Evolutionary conservation across 441 rosid genomes (phyloP).

Genomic region (Pelargonium fulgidum): DNA sequence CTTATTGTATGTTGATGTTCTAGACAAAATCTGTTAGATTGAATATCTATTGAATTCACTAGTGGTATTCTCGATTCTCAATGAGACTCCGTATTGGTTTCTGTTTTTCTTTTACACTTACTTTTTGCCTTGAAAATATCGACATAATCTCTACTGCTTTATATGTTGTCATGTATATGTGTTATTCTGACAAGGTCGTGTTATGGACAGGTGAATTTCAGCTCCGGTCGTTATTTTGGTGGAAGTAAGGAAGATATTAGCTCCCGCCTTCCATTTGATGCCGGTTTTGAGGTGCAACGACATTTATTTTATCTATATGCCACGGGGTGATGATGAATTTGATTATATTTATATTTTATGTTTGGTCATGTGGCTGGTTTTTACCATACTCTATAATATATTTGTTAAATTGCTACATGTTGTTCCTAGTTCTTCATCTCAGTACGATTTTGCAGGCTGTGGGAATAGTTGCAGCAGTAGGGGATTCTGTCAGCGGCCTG

Average conservation of each 20-base stretch:
- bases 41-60: not conserved
- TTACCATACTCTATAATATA: not conserved
- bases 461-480: constrained; percentile 81
- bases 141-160: too few species aligned
- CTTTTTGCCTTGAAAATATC: not conserved
- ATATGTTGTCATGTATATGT: not conserved
- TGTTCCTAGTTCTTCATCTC: constrained; percentile 4
- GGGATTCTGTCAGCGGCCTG: constrained; percentile 63
- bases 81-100: too few species aligned
- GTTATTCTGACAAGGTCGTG: constrained; percentile 11
- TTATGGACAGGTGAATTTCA: constrained; percentile 71
- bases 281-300: constrained; percentile 80
- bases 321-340: constrained; percentile 13
- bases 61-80: not conserved
- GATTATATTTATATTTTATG: constrained; percentile 15
- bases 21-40: constrained; percentile 10
- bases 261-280: constrained; percentile 82
- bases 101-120: too few species aligned
- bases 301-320: constrained; percentile 8
- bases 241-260: constrained; percentile 33
- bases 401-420: constrained; percentile 6
- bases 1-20: not conserved
- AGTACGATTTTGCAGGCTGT: constrained; percentile 56
- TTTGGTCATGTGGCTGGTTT: constrained; percentile 13
- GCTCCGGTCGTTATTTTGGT: constrained; percentile 86